Conservation (phyloP, 202 grass and related monocot species). For the Setaria italica region DNA sequence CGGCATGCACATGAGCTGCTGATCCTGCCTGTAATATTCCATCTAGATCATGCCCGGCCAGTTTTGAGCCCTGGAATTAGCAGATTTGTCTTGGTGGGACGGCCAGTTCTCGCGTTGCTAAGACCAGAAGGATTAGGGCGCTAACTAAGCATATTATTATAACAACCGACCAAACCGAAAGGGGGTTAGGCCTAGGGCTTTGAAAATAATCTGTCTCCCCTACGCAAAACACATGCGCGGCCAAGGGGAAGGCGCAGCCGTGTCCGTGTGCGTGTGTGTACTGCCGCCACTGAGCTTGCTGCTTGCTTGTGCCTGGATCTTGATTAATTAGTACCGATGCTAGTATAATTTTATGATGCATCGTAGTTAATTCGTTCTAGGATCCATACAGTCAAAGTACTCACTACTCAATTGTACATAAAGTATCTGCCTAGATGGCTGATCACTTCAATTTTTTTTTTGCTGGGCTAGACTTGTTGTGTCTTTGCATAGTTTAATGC, state of each 20-base stretch:
- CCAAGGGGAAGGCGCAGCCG: conserved; percentile 2
- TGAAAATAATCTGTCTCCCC: conserved; percentile 31
- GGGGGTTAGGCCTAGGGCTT: conserved; percentile 21
- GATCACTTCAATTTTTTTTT: neutral
- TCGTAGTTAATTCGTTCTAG: neutral
- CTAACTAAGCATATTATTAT: conserved; percentile 4
- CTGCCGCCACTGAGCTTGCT: neutral
- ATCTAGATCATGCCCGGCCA: conserved; percentile 10
- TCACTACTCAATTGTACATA: neutral
- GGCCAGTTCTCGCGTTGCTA: neutral
- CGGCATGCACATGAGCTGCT: conserved; percentile 14
- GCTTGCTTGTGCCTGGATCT: neutral
- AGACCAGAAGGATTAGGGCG: conserved; percentile 9
- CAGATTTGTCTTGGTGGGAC: conserved; percentile 23
- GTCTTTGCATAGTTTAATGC: neutral
- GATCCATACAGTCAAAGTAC: neutral
- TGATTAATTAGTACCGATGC: neutral
- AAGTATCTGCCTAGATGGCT: neutral
- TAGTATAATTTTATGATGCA: neutral
- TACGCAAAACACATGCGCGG: conserved; percentile 8
- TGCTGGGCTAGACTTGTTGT: neutral
- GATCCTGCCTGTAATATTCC: conserved; percentile 39
- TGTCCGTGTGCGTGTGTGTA: neutral
- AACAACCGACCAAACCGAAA: conserved; percentile 47
- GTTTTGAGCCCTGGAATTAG: conserved; percentile 3